phyloP scores from a whole-genome alignment of 352 stramenopile species.

The Phytophthora tubulina region DNA sequence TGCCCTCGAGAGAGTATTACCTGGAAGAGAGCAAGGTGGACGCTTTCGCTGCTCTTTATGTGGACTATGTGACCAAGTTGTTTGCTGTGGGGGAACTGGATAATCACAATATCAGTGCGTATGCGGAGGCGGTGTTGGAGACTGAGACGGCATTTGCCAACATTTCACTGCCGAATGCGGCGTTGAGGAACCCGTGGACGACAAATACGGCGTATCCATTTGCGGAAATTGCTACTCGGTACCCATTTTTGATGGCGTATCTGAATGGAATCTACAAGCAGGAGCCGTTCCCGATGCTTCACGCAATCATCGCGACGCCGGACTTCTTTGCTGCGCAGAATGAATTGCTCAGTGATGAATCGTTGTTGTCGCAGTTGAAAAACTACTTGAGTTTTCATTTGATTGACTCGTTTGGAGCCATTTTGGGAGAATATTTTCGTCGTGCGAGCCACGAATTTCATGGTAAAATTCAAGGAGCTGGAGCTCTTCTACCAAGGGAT shows the following conservation, averaged over 20 bases:
- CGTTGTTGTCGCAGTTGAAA: conserved; percentile 53
- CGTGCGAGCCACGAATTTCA: conserved; percentile 61
- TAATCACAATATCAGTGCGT: conserved; percentile 50
- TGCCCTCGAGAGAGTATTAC: conserved; percentile 78
- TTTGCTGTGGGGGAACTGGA: conserved; percentile 53
- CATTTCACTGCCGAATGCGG: conserved; percentile 88
- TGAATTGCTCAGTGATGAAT: conserved; percentile 48
- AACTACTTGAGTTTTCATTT: conserved; percentile 75
- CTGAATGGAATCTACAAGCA: conserved; percentile 57
- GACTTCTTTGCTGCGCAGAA: conserved; percentile 62
- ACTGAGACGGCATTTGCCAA: conserved; percentile 86
- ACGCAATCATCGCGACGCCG: conserved; percentile 61
- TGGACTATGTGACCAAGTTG: conserved; percentile 57
- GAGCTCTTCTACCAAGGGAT: conserved; percentile 44
- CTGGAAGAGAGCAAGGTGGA: conserved; percentile 53
- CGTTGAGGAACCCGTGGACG: conserved; percentile 83
- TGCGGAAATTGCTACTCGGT: conserved; percentile 57
- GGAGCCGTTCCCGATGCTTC: conserved; percentile 45
- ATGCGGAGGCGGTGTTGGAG: conserved; percentile 51
- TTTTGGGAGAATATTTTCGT: conserved; percentile 67
- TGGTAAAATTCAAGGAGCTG: conserved; percentile 46
- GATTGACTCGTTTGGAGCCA: conserved; percentile 51
- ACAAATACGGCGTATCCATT: conserved; percentile 91
- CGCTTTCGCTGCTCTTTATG: conserved; percentile 52
- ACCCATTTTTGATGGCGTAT: conserved; percentile 63